These are phyloP conservation scores for Phylloporus sp. DNA, from an alignment of 768 basidiomycete genomes.

Conservation along the genomic window DNA sequence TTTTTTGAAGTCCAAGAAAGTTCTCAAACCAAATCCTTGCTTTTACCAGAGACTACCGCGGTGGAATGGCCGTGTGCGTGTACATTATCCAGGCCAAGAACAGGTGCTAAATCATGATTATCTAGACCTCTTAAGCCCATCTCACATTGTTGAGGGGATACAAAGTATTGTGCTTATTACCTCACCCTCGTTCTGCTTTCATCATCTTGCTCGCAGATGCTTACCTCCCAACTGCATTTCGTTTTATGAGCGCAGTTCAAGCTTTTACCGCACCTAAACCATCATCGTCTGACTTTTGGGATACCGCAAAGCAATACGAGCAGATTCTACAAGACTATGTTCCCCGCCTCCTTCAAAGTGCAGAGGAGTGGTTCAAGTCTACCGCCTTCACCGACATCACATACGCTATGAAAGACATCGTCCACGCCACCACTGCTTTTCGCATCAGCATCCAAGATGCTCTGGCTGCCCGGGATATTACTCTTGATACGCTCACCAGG, in stretches of 20 bases:
- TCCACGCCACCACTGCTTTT: constrained; percentile 9
- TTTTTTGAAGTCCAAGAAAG: not conserved
- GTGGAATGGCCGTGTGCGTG: not conserved
- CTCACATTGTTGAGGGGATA: not conserved
- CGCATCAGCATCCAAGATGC: constrained; percentile 6
- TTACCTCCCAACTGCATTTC: not conserved
- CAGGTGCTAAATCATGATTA: too few species aligned
- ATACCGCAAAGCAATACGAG: constrained; percentile 3
- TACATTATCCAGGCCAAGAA: too few species aligned
- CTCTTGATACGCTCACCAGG: constrained; percentile 2
- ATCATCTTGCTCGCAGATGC: not conserved
- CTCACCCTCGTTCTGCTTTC: not conserved
- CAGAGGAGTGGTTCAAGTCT: not conserved
- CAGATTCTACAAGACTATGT: constrained; percentile 1
- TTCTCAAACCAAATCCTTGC: too few species aligned
- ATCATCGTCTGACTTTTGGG: constrained; percentile 11
- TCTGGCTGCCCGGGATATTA: constrained; percentile 4
- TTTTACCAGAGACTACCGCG: not conserved
- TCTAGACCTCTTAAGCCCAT: not conserved
- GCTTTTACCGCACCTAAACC: not conserved
- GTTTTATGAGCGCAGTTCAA: not conserved
- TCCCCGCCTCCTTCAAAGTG: constrained; percentile 4
- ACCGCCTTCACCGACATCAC: constrained; percentile 4
- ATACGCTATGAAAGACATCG: constrained; percentile 6
- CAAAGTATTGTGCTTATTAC: not conserved